Evolutionary conservation across 2,329 filamentous ascomycete species (phyloP), one percentile per base, ranked within the genome.

Genomic region (Macrophomina tecta): DNA sequence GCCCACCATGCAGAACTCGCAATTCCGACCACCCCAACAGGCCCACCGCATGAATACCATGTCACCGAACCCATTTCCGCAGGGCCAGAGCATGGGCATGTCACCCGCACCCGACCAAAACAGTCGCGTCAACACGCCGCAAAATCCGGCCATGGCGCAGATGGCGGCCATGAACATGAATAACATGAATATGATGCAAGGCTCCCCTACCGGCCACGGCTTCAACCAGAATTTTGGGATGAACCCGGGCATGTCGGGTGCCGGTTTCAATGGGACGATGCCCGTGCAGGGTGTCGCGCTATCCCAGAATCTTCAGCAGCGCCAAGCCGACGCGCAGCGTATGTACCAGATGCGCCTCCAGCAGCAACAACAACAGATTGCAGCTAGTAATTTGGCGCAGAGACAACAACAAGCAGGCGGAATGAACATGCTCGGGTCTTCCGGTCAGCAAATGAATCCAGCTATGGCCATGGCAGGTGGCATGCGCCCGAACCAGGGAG

Each of bases 61-160:
- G 51, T 98, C 95, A 38, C 94, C 95, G 3, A 94, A 95, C 78
- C 92, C 93, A 0, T 97, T 96, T 77, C 94, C 91, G 1, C 91
- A 91, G 16, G 85, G 87, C 38, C 90, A 91, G 72, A 90, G 91
- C 74, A 91, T 92, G 73, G 86, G 84, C 74, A 86, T 90, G 68
- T 95, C 92, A 2, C 91, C 92, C 11, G 87, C 90, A 16, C 90
- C 91, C 30, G 91, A 95, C 51, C 66, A 64, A 38, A 70, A 67
- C 49, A 69, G 88, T 72, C 81, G 85, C 66, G 84, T 86, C 40
- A 84, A 84, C 66, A 93, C 91, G 8, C 90, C 91, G 0, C 91
- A 94, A 74, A 91, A 89, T 52, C 79, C 80, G 67, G 79, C 79
- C 72, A 81, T 79, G 75, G 76, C 75, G 36, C 78, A 80, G 64